Percentiles rank a stretch among this genome's conserved stretches.
These are phyloP conservation scores for Monosporascus sp. DNA, from an alignment of 2,329 filamentous ascomycete species.

Conservation along the genomic window DNA sequence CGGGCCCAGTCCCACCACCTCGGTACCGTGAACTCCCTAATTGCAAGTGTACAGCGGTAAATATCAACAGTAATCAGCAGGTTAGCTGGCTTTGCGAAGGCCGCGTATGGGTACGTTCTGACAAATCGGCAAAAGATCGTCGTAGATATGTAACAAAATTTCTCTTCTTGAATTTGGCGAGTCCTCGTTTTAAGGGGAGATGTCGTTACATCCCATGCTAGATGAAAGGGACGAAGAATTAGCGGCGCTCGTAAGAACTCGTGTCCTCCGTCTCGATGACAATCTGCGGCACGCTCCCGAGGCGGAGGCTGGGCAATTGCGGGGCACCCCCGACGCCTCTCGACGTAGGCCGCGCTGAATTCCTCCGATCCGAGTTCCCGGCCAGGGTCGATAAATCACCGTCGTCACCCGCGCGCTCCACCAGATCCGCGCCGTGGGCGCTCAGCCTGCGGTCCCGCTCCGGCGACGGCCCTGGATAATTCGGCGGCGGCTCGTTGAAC, in stretches of 20 bases:
- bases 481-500: conserved; percentile 44
- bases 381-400: conserved; percentile 16
- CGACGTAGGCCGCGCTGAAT: conserved; percentile 11
- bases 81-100: too few species aligned
- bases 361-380: conserved; percentile 7
- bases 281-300: conserved; percentile 50
- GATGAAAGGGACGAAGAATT: not conserved
- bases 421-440: conserved; percentile 25
- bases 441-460: conserved; percentile 27
- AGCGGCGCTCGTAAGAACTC: conserved; percentile 17
- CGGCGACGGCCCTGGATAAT: conserved; percentile 39
- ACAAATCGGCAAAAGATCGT: too few species aligned
- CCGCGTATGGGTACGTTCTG: too few species aligned
- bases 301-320: conserved; percentile 48
- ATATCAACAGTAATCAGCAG: too few species aligned
- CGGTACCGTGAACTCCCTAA: too few species aligned
- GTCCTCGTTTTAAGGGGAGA: too few species aligned
- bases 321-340: conserved; percentile 37
- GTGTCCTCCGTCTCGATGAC: conserved; percentile 51
- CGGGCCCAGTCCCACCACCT: too few species aligned
- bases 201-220: too few species aligned
- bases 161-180: too few species aligned
- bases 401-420: conserved; percentile 15
- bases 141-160: too few species aligned
- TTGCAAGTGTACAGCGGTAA: too few species aligned